Evolutionary conservation across 352 stramenopile species (phyloP), one percentile per base, ranked within the genome.

Genomic region (Phytophthora syringae): DNA sequence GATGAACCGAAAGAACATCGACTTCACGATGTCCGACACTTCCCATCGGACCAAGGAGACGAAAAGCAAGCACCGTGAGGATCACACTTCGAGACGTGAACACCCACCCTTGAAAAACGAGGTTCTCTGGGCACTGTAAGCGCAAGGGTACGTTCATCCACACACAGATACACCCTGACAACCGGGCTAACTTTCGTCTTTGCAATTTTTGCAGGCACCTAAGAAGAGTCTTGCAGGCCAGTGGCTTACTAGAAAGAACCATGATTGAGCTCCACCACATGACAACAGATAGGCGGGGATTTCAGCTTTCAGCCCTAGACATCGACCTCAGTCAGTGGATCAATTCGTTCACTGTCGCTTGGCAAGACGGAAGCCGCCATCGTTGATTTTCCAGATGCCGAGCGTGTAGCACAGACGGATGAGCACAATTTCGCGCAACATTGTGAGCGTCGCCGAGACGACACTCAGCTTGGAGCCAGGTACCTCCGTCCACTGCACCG

Each of bases 391-490:
- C 94, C 94, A 98, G 45, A 97, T 69, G 39, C 90, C 90, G 24
- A 97, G 37, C n/a, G 82, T 80, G 74, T 98, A 98, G 71, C 89
- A 97, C 22, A 97, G 51, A 32, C 79, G 76, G 44, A 98, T 97
- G 50, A 94, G 82, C 28, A 98, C 64, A 61, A 98, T 95, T 59
- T 98, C 94, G 18, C 94, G 87, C 25, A 97, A 73, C 92, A 98
- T 98, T 22, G 86, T 94, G 27, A 98, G 76, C 10, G 89, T 93
- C 11, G 93, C 93, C 1, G 76, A 84, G 54, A 98, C 70, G 21
- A 98, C 80, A 68, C 89, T 95, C 7, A 98, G 70, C 50, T 98
- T 97, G 53, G 86, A 97, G 13, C 93, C 94, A 7, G 92, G 88
- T 24, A 98, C 80, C 68, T 98, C 94, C 10, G 80, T 79, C 94